Conservation (phyloP, 768 basidiomycete species). For the Phlebiopsis flavidoalba region DNA sequence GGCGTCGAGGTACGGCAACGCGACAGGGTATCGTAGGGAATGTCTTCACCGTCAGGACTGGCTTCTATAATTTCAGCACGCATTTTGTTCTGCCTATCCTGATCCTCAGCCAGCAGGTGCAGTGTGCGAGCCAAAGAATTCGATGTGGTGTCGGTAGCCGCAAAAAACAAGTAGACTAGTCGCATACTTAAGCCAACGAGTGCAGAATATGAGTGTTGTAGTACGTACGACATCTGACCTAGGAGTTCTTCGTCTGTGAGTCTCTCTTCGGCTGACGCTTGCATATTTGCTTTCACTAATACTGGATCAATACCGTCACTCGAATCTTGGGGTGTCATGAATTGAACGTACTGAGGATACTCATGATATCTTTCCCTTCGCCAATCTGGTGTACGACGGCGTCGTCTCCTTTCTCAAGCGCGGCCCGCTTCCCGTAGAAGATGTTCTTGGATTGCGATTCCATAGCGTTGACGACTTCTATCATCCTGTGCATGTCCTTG, state of each 20-base stretch:
- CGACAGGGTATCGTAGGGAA: conserved; percentile 17
- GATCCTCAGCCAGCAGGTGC: conserved; percentile 19
- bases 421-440: conserved; percentile 31
- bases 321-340: not conserved
- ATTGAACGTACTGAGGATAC: conserved; percentile 34
- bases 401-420: conserved; percentile 30
- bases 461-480: conserved; percentile 31
- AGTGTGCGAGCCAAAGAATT: conserved; percentile 16
- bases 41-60: conserved; percentile 3
- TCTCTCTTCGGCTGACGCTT: conserved; percentile 18
- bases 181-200: not conserved
- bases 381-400: conserved; percentile 27
- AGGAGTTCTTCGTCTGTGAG: conserved; percentile 30
- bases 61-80: conserved; percentile 16
- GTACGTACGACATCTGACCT: conserved; percentile 27
- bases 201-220: not conserved
- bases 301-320: not conserved
- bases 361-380: conserved; percentile 41
- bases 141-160: conserved; percentile 24
- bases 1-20: conserved; percentile 59
- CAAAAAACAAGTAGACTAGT: conserved; percentile 22
- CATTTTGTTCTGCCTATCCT: conserved; percentile 20
- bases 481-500: conserved; percentile 24
- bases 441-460: conserved; percentile 31
- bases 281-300: conserved; percentile 40